Conservation (phyloP, 2,329 filamentous ascomycete genomes). For the Calonectria naviculata region DNA sequence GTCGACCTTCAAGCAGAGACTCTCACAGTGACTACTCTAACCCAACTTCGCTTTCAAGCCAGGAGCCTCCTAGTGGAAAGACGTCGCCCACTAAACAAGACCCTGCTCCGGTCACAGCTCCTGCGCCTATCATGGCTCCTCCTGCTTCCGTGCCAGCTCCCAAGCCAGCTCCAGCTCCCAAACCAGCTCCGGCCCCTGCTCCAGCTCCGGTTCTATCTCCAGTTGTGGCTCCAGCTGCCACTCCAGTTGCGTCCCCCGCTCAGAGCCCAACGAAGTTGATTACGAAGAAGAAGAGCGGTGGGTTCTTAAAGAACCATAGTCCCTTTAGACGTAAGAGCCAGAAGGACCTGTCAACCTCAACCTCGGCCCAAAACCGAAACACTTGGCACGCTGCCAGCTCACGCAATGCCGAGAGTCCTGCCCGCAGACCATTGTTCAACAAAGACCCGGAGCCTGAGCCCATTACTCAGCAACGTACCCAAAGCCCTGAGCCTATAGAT, state of each 20-base stretch:
- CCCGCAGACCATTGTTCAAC: constrained; percentile 49
- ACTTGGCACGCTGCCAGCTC: constrained; percentile 65
- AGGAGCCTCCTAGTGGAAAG: constrained; percentile 80
- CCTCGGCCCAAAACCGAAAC: constrained; percentile 59
- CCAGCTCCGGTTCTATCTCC: neutral
- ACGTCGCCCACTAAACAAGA: constrained; percentile 79
- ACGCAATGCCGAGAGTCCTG: constrained; percentile 41
- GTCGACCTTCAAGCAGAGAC: constrained; percentile 84
- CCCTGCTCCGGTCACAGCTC: constrained; percentile 35
- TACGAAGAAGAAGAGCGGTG: constrained; percentile 78
- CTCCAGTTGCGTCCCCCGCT: constrained; percentile 45
- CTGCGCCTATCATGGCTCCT: neutral
- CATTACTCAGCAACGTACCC: constrained; percentile 55
- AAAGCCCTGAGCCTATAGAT: constrained; percentile 87
- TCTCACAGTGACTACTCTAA: constrained; percentile 93
- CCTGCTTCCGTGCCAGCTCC: neutral
- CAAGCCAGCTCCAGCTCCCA: neutral
- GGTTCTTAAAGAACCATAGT: constrained; percentile 93
- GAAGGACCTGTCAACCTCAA: constrained; percentile 67
- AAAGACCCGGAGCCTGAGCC: constrained; percentile 50
- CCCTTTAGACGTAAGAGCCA: constrained; percentile 95
- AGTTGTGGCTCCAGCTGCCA: constrained; percentile 4
- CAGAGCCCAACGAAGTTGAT: constrained; percentile 73
- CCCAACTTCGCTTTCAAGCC: constrained; percentile 87
- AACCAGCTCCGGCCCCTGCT: neutral